phyloP scores from a whole-genome alignment of 2,329 filamentous ascomycete genomes.

The Verticillium nubilum region DNA sequence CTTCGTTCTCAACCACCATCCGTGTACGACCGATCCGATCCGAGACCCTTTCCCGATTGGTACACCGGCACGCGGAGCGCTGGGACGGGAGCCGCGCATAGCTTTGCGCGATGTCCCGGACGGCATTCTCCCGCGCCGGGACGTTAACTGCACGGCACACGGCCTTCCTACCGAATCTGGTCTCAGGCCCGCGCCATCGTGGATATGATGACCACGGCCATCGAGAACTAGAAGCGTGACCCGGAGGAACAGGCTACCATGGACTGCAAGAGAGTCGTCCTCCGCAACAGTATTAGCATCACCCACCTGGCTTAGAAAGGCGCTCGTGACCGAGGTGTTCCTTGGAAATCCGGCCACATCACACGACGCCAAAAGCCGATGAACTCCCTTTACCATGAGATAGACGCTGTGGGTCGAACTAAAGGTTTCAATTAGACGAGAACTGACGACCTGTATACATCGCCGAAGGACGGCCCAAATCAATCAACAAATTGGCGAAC shows the following conservation, averaged over 20 bases:
- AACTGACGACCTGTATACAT: too few relatives aligned
- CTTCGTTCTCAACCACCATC: background rate
- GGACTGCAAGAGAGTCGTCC: background rate
- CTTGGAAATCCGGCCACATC: background rate
- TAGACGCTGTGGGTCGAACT: background rate
- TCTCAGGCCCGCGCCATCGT: background rate
- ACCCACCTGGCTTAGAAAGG: background rate
- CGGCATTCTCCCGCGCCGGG: background rate
- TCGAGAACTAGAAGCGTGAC: background rate
- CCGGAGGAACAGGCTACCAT: background rate
- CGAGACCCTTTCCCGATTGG: background rate
- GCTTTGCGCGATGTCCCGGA: background rate
- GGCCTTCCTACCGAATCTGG: background rate
- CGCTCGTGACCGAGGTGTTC: background rate
- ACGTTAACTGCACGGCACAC: background rate
- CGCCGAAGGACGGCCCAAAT: background rate
- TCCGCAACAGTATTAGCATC: background rate
- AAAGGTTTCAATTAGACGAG: background rate
- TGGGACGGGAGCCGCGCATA: background rate
- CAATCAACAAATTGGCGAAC: background rate
- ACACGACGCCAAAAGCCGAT: background rate
- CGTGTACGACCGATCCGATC: background rate
- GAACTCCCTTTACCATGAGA: background rate
- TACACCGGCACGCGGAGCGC: background rate
- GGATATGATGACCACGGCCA: background rate